A percentile compares a stretch with the other conserved stretches of the same genome.
Conservation (phyloP, 768 basidiomycete species). For the Rhizopogon vulgaris region DNA sequence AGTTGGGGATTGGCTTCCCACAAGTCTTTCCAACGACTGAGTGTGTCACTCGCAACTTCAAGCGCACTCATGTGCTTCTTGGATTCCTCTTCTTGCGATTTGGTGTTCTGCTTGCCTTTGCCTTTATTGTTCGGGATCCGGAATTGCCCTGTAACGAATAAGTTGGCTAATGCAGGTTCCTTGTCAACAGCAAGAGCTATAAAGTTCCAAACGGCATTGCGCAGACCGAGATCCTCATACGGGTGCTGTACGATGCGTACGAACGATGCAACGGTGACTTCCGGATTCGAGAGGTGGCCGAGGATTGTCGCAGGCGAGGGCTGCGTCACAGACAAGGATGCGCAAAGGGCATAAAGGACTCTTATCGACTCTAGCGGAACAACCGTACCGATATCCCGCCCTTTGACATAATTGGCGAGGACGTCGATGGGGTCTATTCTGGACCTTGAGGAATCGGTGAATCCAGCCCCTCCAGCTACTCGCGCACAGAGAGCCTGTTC, state of each 20-base stretch:
- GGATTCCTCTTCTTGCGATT: constrained; percentile 13
- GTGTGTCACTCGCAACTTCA: constrained; percentile 57
- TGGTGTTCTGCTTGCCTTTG: constrained; percentile 34
- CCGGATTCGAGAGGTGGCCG: constrained; percentile 73
- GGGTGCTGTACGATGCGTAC: constrained; percentile 74
- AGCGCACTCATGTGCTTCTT: constrained; percentile 51
- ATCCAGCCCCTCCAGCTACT: constrained; percentile 40
- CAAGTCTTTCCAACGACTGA: constrained; percentile 64
- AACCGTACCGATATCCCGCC: constrained; percentile 50
- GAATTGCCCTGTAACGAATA: constrained; percentile 75
- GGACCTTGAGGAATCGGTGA: constrained; percentile 38
- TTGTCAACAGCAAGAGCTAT: constrained; percentile 76
- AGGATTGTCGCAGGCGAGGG: constrained; percentile 68
- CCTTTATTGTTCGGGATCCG: constrained; percentile 34
- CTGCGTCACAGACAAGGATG: constrained; percentile 54
- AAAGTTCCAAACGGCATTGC: constrained; percentile 79
- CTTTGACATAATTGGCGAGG: constrained; percentile 60
- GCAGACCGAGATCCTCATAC: constrained; percentile 67
- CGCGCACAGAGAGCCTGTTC: constrained; percentile 73
- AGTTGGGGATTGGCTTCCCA: constrained; percentile 77
- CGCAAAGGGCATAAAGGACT: constrained; percentile 38
- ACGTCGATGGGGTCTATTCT: constrained; percentile 72
- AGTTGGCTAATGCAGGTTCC: constrained; percentile 77
- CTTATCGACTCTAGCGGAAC: constrained; percentile 64
- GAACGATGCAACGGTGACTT: constrained; percentile 58